These are phyloP conservation scores for Fusarium nisikadoi DNA, from an alignment of 2,329 filamentous ascomycete genomes.

Conservation along the genomic window DNA sequence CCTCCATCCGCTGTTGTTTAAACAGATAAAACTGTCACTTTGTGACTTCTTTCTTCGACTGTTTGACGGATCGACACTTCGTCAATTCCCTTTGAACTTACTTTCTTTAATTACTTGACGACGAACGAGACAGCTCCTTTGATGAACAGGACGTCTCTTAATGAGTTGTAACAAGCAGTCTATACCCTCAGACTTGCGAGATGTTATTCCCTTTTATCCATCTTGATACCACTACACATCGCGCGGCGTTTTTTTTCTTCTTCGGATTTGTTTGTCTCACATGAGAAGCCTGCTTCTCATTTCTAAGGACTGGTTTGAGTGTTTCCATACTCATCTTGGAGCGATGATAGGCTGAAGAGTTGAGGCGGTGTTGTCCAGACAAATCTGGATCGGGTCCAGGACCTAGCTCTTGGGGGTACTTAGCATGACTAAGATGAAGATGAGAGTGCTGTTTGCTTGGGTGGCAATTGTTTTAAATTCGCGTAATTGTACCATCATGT, in stretches of 20 bases:
- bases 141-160: constrained; percentile 39
- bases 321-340: constrained; percentile 14
- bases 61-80: constrained; percentile 11
- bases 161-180: constrained; percentile 37
- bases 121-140: constrained; percentile 41
- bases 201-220: constrained; percentile 31
- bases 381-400: neutral
- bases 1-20: constrained; percentile 41
- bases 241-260: constrained; percentile 40
- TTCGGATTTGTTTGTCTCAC: constrained; percentile 17
- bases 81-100: constrained; percentile 23
- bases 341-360: constrained; percentile 26
- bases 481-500: constrained; percentile 30
- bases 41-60: constrained; percentile 16
- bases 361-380: constrained; percentile 10
- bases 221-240: constrained; percentile 47
- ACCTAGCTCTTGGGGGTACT: neutral
- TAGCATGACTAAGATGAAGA: constrained; percentile 12
- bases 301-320: neutral
- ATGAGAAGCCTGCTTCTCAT: constrained; percentile 13
- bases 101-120: constrained; percentile 41
- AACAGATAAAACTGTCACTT: constrained; percentile 1
- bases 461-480: constrained; percentile 22
- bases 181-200: constrained; percentile 34
- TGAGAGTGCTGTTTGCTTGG: constrained; percentile 14